Evolutionary conservation across 345 rosid species (phyloP).

Genomic region (Gossypioides kirkii): DNA sequence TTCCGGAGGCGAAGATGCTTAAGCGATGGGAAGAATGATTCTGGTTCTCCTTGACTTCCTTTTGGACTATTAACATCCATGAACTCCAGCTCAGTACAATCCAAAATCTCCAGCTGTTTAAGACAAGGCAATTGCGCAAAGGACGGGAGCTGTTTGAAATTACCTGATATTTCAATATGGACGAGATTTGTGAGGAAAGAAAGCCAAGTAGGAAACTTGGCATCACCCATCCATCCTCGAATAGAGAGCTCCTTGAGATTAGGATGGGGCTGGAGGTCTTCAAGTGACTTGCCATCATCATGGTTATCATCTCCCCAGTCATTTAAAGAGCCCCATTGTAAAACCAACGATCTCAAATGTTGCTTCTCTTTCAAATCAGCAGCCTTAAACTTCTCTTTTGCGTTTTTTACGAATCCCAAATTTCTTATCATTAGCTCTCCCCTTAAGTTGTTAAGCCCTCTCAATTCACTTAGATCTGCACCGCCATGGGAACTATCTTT

Average conservation of each 20-base stretch:
- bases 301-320: neutral
- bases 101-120: neutral
- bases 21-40: neutral
- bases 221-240: neutral
- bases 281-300: neutral
- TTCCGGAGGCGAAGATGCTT: rapidly evolving
- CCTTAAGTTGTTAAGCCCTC: neutral
- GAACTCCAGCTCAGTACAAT: neutral
- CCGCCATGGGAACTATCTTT: neutral
- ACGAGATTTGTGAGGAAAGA: neutral
- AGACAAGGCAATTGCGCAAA: neutral
- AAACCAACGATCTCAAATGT: neutral
- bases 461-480: neutral
- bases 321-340: no score
- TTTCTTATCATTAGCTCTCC: neutral
- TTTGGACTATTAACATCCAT: neutral
- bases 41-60: neutral
- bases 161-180: neutral
- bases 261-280: neutral
- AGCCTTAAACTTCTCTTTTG: neutral
- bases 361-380: neutral
- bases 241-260: neutral
- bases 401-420: neutral
- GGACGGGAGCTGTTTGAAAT: neutral
- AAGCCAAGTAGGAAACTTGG: neutral